phyloP scores from a whole-genome alignment of 1,284 basidiomycete genomes.

The Irpex sp. region DNA sequence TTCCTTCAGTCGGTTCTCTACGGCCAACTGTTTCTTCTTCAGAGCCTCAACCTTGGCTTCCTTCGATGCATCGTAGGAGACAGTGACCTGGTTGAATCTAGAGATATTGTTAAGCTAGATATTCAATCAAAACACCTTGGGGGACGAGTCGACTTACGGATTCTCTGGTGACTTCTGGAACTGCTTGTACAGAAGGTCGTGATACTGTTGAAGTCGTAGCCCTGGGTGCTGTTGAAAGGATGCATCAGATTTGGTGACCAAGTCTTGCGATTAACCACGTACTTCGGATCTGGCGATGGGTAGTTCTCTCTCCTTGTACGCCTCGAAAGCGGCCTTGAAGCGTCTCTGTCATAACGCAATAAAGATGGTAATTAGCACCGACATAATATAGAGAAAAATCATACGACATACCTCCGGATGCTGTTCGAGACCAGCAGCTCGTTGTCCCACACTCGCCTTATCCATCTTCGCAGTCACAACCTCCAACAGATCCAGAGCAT shows the following conservation, averaged over 20 bases:
- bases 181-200: constrained; percentile 76
- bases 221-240: constrained; percentile 62
- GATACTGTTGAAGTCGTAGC: constrained; percentile 82
- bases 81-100: constrained; percentile 79
- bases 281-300: constrained; percentile 77
- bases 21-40: constrained; percentile 48
- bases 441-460: constrained; percentile 82
- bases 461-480: constrained; percentile 91
- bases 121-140: not conserved
- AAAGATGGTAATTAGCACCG: not conserved
- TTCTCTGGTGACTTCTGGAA: constrained; percentile 91
- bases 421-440: constrained; percentile 84
- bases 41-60: constrained; percentile 77
- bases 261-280: constrained; percentile 18
- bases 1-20: constrained; percentile 47
- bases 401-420: constrained; percentile 83
- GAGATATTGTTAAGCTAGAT: constrained; percentile 2
- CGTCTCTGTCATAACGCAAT: constrained; percentile 50
- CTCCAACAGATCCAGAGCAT: constrained; percentile 87
- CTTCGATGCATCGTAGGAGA: constrained; percentile 81
- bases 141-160: constrained; percentile 50
- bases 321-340: constrained; percentile 91
- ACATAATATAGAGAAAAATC: not conserved
- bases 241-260: not conserved
- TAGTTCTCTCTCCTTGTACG: constrained; percentile 87